Percentiles rank a stretch among this genome's conserved stretches.
Evolutionary conservation across 371 early-diverging fungal species (phyloP).

Genomic region (Batkoa obscura): DNA sequence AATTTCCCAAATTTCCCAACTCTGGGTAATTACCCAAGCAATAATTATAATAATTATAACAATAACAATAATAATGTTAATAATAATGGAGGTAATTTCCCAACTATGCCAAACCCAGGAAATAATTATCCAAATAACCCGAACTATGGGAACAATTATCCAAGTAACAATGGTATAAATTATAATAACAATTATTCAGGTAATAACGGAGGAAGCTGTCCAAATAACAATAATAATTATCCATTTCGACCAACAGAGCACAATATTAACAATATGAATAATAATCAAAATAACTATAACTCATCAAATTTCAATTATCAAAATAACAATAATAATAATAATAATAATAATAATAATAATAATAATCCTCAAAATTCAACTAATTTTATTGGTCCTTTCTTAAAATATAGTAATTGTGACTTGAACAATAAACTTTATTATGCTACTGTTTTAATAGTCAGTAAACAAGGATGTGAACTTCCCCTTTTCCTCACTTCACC

Average conservation of each 20-base stretch:
- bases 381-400: neutral
- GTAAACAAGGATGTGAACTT: neutral
- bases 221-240: too few species aligned
- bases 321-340: neutral
- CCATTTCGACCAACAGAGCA: too few species aligned
- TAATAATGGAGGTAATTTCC: too few species aligned
- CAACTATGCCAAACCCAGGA: too few species aligned
- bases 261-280: too few species aligned
- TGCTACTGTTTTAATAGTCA: constrained; percentile 3
- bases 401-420: neutral
- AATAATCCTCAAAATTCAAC: neutral
- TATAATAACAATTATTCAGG: too few species aligned
- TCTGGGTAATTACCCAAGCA: neutral
- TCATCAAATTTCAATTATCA: too few species aligned
- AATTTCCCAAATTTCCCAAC: neutral
- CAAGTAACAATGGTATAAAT: too few species aligned
- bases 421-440: neutral
- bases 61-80: neutral
- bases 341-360: neutral
- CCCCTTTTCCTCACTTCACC: neutral
- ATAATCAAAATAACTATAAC: too few species aligned
- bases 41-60: neutral
- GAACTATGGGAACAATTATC: too few species aligned
- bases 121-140: too few species aligned
- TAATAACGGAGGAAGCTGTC: too few species aligned